Base-by-base conservation (phyloP, 2,329 filamentous ascomycete genomes). In the Eutypella sp. region DNA sequence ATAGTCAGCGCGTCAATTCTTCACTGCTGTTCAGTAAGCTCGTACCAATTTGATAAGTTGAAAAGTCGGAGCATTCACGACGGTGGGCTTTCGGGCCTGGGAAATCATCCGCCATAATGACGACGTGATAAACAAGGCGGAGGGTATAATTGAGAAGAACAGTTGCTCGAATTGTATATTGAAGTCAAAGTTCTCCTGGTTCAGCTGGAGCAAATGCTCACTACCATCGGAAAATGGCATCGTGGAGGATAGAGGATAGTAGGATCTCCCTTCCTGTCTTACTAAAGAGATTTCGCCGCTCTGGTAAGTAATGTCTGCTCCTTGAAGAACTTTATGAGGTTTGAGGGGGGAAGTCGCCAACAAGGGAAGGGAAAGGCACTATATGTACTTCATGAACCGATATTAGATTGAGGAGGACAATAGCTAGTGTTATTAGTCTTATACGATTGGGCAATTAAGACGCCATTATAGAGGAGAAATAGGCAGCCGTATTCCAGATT, bases 161-260 rank as follows among this genome's bases (percentile, higher is more conserved):
- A 64, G 40, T 46, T 67, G 46, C 48, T 65, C 61, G 42, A 64
- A 65, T 41, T 60, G 53, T 22, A 64, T 11, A 34, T 54, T 63
- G 42, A 64, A 65, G 46, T 64, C 60, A 22, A 47, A 47, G 20
- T 37, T 31, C 25, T 46, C 37, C 19, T 46, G 37, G 29, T 56
- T 49, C 49, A 56, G 38, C 44, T 54, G 49, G 18, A 53, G 44
- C 19, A 56, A 36, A 36, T 47, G 33, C n/a, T 39, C 44, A 22
- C 47, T 42, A 34, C 48, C 50, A 19, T 23, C 45, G n/a, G 38
- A 44, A 41, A 56, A 53, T 15, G 50, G 44, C 53, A 56, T 55
- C n/a, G n/a, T n/a, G n/a, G n/a, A n/a, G n/a, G n/a, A n/a, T n/a
- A n/a, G n/a, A n/a, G n/a, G n/a, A n/a, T n/a, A n/a, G n/a, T n/a